These are phyloP conservation scores for Volutella citrinella DNA, from an alignment of 2,329 filamentous ascomycete genomes.

Conservation along the genomic window DNA sequence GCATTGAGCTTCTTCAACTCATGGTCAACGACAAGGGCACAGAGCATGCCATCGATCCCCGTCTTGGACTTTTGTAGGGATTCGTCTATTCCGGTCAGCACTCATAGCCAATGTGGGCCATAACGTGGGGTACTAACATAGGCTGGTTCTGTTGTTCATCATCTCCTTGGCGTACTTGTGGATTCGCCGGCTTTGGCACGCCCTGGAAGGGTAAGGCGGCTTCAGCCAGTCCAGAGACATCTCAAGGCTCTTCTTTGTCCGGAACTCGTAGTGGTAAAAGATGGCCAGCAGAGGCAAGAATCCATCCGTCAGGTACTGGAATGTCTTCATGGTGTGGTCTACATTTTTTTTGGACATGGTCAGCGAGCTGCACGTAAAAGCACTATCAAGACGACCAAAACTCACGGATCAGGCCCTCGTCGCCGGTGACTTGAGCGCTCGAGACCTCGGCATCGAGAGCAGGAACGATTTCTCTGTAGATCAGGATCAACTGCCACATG, in stretches of 20 bases:
- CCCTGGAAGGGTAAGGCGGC: slow-evolving; percentile 22
- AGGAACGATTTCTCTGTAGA: slow-evolving; percentile 42
- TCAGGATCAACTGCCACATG: slow-evolving; percentile 48
- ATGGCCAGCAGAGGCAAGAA: slow-evolving; percentile 37
- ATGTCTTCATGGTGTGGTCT: slow-evolving; percentile 16
- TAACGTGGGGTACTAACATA: slow-evolving; percentile 34
- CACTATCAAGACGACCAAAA: slow-evolving; percentile 1
- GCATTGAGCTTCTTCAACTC: slow-evolving; percentile 39
- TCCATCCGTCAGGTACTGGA: slow-evolving; percentile 28
- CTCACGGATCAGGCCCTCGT: slow-evolving; percentile 24
- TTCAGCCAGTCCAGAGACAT: slow-evolving; percentile 37
- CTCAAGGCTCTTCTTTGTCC: slow-evolving; percentile 39
- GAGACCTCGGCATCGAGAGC: slow-evolving; percentile 28
- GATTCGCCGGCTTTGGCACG: slow-evolving; percentile 27
- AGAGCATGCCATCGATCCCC: slow-evolving; percentile 32
- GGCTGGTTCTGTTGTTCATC: slow-evolving; percentile 30
- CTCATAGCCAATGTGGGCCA: too few species aligned
- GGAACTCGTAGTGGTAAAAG: slow-evolving; percentile 41
- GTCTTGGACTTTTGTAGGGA: slow-evolving; percentile 29
- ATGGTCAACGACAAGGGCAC: slow-evolving; percentile 35
- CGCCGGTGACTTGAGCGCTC: slow-evolving; percentile 17
- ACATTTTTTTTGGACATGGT: background rate
- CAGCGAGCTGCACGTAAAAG: too few species aligned
- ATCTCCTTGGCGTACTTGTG: slow-evolving; percentile 28
- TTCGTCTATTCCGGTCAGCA: slow-evolving; percentile 30